Evolutionary conservation across 2,329 filamentous ascomycete genomes (phyloP), one percentile per base, ranked within the genome.

Genomic region (Verruconis gallopava): DNA sequence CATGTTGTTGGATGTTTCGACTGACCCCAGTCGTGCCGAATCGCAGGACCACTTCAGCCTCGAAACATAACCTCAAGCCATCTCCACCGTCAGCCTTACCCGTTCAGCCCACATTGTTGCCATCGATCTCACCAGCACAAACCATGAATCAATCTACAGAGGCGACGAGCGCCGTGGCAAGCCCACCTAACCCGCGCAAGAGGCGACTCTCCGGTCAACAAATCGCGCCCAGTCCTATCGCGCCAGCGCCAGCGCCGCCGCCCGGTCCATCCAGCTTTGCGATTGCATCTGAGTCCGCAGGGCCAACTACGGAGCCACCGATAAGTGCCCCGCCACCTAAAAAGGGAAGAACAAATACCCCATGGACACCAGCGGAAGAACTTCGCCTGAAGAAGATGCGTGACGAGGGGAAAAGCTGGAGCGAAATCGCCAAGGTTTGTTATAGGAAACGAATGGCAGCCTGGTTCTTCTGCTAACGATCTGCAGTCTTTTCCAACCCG

Each of bases 261-360:
- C 28, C 30, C 6, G 22, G 17, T 14, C 15, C 20, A 22, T 21
- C 42, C n/a, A 21, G 25, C 14, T 32, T 36, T 13, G 35, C 22
- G 12, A 30, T 43, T 19, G 37, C 47, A 9, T 44, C 46, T 13
- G 46, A 13, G 3, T 17, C 21, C 6, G 46, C n/a, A 11, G 39
- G 17, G 34, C 38, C 36, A 6, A 37, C 33, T n/a, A 6, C 20
- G 19, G 19, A 11, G 34, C 11, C 21, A 20, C 30, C 21, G 20
- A 18, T 21, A 6, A 17, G 14, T 4, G 19, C 15, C n/a, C 60
- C 51, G 44, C 55, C 70, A 4, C 69, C 75, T 37, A 98, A 96
- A 68, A 95, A 95, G 68, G 91, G 85, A 54, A 74, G 91, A 46
- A 96, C 91, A n/a, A 98, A 98, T 58, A 98, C 91, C 2, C 91